Conservation (phyloP, 73 alveolate genomes). For the Uronychia binucleata region DNA sequence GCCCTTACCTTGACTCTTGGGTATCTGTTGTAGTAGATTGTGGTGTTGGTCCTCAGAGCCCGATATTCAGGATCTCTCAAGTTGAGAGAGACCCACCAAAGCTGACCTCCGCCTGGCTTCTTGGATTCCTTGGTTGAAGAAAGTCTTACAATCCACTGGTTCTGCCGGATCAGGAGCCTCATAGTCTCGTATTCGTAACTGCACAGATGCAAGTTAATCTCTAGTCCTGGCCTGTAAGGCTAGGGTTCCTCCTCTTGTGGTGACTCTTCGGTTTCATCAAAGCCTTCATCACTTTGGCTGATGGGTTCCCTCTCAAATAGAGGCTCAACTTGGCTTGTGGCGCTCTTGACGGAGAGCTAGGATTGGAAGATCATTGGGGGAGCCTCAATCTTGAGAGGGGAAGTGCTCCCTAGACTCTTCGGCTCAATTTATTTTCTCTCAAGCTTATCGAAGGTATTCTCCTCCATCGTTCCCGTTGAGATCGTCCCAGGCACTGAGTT, state of each 20-base stretch:
- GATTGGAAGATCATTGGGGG: too few relatives aligned
- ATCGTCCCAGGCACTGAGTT: neutral
- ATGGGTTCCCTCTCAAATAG: too few relatives aligned
- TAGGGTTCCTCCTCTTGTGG: neutral
- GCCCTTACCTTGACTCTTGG: constrained; percentile 9
- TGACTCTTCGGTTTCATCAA: neutral
- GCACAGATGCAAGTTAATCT: constrained; percentile 23
- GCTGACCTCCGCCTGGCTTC: constrained; percentile 24
- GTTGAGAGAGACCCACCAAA: constrained; percentile 19
- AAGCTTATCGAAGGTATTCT: neutral
- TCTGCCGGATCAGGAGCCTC: constrained; percentile 2
- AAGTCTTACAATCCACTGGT: constrained; percentile 8
- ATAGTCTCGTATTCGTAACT: constrained; percentile 21
- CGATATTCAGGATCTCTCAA: constrained; percentile 20
- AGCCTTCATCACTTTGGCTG: neutral
- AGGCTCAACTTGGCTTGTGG: too few relatives aligned
- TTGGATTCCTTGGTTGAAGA: neutral
- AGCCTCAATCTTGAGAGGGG: neutral
- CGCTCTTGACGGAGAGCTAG: too few relatives aligned
- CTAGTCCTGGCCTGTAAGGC: neutral
- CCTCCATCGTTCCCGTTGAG: neutral
- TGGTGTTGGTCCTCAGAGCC: constrained; percentile 4
- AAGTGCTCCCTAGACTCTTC: neutral
- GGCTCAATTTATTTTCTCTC: neutral
- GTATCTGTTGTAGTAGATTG: constrained; percentile 33